phyloP scores from a whole-genome alignment of 2,329 filamentous ascomycete species.

The Cytospora mali region DNA sequence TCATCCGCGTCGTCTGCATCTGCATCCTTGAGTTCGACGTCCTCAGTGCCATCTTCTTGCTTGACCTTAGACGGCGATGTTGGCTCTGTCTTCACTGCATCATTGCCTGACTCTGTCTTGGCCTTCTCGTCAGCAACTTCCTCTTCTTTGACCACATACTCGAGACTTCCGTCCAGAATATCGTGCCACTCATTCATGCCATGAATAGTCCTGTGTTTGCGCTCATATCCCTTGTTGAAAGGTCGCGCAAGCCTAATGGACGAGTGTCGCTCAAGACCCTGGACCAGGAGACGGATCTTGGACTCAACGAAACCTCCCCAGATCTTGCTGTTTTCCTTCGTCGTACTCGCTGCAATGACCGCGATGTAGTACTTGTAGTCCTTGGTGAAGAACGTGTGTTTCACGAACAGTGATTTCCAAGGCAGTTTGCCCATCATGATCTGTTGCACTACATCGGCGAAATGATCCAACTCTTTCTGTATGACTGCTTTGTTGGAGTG shows the following conservation, averaged over 20 bases:
- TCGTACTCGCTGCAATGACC: conserved; percentile 79
- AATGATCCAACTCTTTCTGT: conserved; percentile 78
- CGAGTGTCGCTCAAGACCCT: conserved; percentile 77
- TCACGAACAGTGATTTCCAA: conserved; percentile 88
- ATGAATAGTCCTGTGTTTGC: conserved; percentile 69
- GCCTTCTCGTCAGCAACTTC: conserved; percentile 39
- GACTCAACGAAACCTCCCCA: conserved; percentile 96
- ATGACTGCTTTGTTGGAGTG: conserved; percentile 84
- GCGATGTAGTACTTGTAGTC: conserved; percentile 96
- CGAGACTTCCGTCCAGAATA: conserved; percentile 57
- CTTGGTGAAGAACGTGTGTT: conserved; percentile 89
- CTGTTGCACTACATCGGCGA: conserved; percentile 73
- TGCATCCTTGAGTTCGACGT: conserved; percentile 28
- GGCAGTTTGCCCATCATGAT: conserved; percentile 76
- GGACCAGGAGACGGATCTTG: conserved; percentile 83
- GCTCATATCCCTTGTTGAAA: conserved; percentile 90
- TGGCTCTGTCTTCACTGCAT: conserved; percentile 48
- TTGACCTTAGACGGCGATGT: conserved; percentile 47
- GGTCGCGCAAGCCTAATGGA: conserved; percentile 84
- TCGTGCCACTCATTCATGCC: conserved; percentile 53
- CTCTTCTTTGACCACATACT: conserved; percentile 45
- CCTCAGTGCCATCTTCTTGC: conserved; percentile 36
- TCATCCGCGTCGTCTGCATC: conserved; percentile 29
- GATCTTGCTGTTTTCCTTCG: conserved; percentile 79
- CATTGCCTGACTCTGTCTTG: conserved; percentile 54